Percentiles rank a stretch among this genome's conserved stretches.
Conservation (phyloP, 179 eudicot species). For the Silene coronaria region DNA sequence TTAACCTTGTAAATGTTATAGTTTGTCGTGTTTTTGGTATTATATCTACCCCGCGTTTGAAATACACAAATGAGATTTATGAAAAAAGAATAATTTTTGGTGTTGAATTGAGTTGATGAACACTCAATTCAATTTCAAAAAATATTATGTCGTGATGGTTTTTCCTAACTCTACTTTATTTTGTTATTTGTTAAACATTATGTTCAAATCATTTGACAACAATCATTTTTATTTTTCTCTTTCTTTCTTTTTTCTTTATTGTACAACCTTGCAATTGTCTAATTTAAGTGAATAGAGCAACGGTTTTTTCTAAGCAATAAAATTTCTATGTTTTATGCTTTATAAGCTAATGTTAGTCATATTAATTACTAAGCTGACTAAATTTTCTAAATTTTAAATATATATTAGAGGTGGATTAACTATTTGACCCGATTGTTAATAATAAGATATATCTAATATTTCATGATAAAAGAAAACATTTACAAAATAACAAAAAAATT, state of each 20-base stretch:
- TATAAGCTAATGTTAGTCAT: neutral
- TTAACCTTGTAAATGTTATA: neutral
- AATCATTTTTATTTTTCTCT: conserved; percentile 15
- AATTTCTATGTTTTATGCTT: neutral
- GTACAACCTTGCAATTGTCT: conserved; percentile 22
- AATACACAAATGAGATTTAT: conserved; percentile 10
- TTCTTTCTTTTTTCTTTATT: neutral
- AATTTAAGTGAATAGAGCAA: conserved; percentile 12
- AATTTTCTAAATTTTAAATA: no score
- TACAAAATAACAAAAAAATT: no score
- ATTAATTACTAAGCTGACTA: neutral
- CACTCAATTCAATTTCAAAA: conserved; percentile 3
- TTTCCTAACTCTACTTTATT: neutral
- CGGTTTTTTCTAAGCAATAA: neutral
- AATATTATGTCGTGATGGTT: neutral
- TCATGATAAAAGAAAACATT: no score
- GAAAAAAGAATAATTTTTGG: neutral
- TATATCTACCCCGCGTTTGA: conserved; percentile 16
- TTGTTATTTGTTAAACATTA: neutral
- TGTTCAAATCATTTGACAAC: conserved; percentile 1
- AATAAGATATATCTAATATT: no score
- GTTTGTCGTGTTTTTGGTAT: conserved; percentile 10
- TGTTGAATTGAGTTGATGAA: neutral
- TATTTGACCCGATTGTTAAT: no score
- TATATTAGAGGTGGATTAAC: no score